These are phyloP conservation scores for Cytospora paraplurivora DNA, from an alignment of 2,329 filamentous ascomycete species.

Conservation along the genomic window DNA sequence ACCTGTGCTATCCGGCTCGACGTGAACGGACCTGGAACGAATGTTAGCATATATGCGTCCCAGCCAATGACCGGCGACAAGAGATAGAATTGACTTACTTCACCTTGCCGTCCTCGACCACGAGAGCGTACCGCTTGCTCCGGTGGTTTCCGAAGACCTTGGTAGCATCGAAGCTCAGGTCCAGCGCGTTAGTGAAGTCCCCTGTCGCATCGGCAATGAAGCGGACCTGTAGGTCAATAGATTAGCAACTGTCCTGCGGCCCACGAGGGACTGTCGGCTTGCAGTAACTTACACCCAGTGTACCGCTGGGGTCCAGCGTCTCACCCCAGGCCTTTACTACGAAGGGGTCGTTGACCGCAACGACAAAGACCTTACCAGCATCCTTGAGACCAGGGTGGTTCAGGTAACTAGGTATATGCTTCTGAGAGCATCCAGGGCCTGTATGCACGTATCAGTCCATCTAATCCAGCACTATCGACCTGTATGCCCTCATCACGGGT, in stretches of 20 bases:
- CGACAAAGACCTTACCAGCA: conserved; percentile 83
- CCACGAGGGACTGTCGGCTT: background rate
- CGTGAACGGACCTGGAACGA: conserved; percentile 57
- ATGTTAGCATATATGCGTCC: conserved; percentile 3
- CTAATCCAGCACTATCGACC: background rate
- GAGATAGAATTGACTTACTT: conserved; percentile 43
- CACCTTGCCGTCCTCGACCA: conserved; percentile 83
- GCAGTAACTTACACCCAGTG: conserved; percentile 68
- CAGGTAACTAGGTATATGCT: conserved; percentile 85
- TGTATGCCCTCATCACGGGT: background rate
- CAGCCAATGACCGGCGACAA: background rate
- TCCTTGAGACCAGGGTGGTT: conserved; percentile 75
- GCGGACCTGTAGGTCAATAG: conserved; percentile 63
- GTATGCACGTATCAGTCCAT: conserved; percentile 4
- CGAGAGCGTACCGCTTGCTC: conserved; percentile 85
- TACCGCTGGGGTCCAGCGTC: conserved; percentile 71
- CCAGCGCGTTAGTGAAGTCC: conserved; percentile 79
- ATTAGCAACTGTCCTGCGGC: background rate
- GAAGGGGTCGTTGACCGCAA: conserved; percentile 92
- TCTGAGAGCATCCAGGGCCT: conserved; percentile 54
- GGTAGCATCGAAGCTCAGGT: conserved; percentile 77
- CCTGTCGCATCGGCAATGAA: conserved; percentile 83
- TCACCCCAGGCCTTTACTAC: conserved; percentile 94
- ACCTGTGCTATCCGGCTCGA: conserved; percentile 89
- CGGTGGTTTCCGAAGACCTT: conserved; percentile 80